Conservation (phyloP, 441 rosid species). For the Erodium chrysanthum region DNA sequence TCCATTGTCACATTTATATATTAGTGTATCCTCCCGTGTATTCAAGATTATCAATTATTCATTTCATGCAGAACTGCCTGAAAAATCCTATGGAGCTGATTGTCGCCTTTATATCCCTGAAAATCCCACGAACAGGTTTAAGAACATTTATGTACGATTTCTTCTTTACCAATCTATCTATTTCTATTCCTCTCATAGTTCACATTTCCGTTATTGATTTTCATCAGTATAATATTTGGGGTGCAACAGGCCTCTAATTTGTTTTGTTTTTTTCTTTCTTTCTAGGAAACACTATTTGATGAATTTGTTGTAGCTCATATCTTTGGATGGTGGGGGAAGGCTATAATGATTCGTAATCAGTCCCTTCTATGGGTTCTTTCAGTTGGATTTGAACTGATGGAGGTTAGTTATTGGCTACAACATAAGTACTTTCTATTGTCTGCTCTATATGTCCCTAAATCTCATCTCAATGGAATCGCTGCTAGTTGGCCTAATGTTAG, state of each 20-base stretch:
- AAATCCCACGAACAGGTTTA: slow-evolving; percentile 92
- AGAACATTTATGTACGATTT: slow-evolving; percentile 81
- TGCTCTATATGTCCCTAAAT: neutral
- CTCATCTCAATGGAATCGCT: no score
- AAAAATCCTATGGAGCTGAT: slow-evolving; percentile 94
- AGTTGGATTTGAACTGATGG: slow-evolving; percentile 93
- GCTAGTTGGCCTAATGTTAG: no score
- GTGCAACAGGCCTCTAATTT: slow-evolving; percentile 22
- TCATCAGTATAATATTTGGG: neutral
- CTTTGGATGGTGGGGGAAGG: slow-evolving; percentile 99
- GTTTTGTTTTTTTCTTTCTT: neutral
- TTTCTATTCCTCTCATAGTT: slow-evolving; percentile 7
- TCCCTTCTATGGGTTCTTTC: slow-evolving; percentile 97
- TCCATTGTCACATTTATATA: neutral
- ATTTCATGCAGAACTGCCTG: slow-evolving; percentile 80
- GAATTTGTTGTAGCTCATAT: slow-evolving; percentile 97
- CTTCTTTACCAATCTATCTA: slow-evolving; percentile 35
- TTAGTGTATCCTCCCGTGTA: neutral
- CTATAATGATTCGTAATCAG: slow-evolving; percentile 90
- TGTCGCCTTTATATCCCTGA: slow-evolving; percentile 82
- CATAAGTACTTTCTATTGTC: slow-evolving; percentile 4
- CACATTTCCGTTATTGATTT: neutral
- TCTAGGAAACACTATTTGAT: slow-evolving; percentile 82
- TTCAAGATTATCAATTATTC: neutral
- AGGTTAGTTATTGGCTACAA: slow-evolving; percentile 49